These are phyloP conservation scores for Prunella vulgaris DNA, from an alignment of 257 asterid species.

Conservation along the genomic window DNA sequence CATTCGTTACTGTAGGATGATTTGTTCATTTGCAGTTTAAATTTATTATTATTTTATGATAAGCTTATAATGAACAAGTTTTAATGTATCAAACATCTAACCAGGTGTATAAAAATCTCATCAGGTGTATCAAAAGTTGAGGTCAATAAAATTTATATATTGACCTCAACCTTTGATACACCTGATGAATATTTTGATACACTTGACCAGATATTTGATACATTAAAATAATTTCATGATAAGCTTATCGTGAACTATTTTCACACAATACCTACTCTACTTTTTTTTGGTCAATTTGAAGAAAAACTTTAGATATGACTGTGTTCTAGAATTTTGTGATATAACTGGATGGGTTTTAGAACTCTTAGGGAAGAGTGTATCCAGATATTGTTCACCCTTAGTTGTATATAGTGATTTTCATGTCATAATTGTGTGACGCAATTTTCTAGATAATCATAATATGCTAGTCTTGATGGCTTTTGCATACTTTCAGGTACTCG, in stretches of 20 bases:
- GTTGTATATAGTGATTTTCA: not conserved
- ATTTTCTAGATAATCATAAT: not conserved
- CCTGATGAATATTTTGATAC: too few relatives aligned
- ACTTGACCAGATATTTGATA: too few relatives aligned
- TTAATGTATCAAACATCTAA: too few relatives aligned
- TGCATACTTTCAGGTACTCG: conserved; percentile 50
- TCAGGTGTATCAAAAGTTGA: too few relatives aligned
- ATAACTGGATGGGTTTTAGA: not conserved
- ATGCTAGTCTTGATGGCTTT: conserved; percentile 5
- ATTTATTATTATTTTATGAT: not conserved
- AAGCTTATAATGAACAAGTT: too few relatives aligned
- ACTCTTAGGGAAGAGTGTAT: not conserved
- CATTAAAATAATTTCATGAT: too few relatives aligned
- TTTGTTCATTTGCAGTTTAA: conserved; percentile 1
- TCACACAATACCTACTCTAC: too few relatives aligned
- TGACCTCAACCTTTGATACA: too few relatives aligned
- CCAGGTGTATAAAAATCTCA: too few relatives aligned
- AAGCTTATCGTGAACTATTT: too few relatives aligned
- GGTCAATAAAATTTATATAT: too few relatives aligned
- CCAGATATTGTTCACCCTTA: not conserved
- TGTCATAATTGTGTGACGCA: conserved; percentile 10
- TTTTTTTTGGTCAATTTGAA: conserved; percentile 2
- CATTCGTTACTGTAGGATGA: conserved; percentile 10
- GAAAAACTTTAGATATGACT: not conserved
- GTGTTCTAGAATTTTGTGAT: not conserved